Conservation (phyloP, 345 rosid species). For the Hibiscus mutabilis region DNA sequence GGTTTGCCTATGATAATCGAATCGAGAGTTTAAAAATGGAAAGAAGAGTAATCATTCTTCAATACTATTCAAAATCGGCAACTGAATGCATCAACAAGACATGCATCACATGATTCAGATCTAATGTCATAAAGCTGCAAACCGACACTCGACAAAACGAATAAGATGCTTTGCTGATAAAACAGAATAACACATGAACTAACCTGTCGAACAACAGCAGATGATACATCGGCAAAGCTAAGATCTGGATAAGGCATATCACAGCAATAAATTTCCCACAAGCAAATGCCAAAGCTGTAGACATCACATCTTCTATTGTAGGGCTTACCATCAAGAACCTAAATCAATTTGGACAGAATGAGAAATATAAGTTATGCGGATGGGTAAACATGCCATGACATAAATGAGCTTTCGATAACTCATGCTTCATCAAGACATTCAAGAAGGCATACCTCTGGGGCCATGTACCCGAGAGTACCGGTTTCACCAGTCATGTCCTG, state of each 20-base stretch:
- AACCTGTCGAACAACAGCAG: conserved; percentile 75
- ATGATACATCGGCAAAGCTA: conserved; percentile 74
- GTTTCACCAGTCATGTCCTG: conserved; percentile 97
- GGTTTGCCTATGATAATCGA: background rate
- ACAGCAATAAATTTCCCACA: conserved; percentile 97
- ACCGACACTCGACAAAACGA: too few species aligned
- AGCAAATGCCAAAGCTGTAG: conserved; percentile 93
- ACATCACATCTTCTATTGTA: conserved; percentile 93
- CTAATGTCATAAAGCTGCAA: too few species aligned
- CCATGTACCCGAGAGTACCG: conserved; percentile 96
- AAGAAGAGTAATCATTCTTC: background rate
- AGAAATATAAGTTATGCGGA: background rate
- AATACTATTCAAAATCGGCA: background rate
- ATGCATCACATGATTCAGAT: too few species aligned
- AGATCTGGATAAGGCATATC: conserved; percentile 42
- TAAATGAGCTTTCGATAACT: background rate
- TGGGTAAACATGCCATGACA: background rate
- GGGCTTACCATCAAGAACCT: conserved; percentile 94
- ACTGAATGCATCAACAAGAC: background rate
- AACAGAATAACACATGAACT: too few species aligned
- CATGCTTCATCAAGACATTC: conserved; percentile 22
- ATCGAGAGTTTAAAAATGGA: background rate
- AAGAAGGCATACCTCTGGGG: conserved; percentile 71
- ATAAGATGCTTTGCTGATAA: too few species aligned
- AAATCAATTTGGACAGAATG: background rate